Percentiles rank a stretch among this genome's conserved stretches.
Conservation (phyloP, 306 rosid genomes). For the Cucurbita argyrosperma region DNA sequence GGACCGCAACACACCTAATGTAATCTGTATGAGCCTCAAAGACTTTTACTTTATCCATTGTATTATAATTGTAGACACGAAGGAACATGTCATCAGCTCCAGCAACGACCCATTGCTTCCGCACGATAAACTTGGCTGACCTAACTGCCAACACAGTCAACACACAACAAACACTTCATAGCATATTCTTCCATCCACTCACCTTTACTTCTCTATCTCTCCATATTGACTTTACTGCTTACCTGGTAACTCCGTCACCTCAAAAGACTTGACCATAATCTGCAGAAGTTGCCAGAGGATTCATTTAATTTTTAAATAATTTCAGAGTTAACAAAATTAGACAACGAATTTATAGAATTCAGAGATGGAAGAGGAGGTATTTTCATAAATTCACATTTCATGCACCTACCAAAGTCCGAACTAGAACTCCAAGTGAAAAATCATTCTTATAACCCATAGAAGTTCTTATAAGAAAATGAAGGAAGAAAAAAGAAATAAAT, state of each 20-base stretch:
- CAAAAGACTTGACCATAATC: conserved; percentile 89
- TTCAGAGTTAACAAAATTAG: conserved; percentile 1
- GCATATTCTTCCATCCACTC: neutral
- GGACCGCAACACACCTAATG: conserved; percentile 96
- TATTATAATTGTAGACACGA: conserved; percentile 90
- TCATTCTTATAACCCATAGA: neutral
- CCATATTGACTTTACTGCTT: conserved; percentile 1
- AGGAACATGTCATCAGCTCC: conserved; percentile 94
- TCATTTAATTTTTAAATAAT: neutral
- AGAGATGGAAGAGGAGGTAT: neutral
- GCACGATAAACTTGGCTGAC: conserved; percentile 92
- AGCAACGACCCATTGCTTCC: conserved; percentile 96
- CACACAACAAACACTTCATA: conserved; percentile 1
- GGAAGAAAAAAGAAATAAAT: too few relatives aligned
- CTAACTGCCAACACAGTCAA: conserved; percentile 66
- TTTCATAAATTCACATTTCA: neutral
- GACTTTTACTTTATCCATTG: conserved; percentile 86
- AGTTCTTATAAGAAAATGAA: neutral
- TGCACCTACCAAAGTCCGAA: neutral
- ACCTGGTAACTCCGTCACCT: conserved; percentile 94
- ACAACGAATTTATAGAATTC: neutral
- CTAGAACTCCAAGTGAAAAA: neutral
- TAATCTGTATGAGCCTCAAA: conserved; percentile 98
- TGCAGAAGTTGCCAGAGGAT: conserved; percentile 25
- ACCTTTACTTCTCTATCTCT: neutral